Percentiles rank a stretch among this genome's conserved stretches.
These are phyloP conservation scores for Taxillus chinensis DNA, from an alignment of 164 flowering plant species.

Conservation along the genomic window DNA sequence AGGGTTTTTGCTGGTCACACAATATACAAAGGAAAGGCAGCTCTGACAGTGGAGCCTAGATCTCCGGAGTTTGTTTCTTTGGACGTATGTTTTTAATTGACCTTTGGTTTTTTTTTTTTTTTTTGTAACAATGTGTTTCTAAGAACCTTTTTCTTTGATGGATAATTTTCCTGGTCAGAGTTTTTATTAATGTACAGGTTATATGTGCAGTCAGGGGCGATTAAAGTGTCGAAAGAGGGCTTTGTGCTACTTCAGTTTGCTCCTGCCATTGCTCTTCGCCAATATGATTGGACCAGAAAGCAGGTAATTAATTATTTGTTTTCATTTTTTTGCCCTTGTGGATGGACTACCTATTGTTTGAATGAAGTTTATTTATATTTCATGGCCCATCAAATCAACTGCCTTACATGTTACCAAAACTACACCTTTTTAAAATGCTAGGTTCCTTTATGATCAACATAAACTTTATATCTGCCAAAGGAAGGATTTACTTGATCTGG, in stretches of 20 bases:
- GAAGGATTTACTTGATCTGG: too few relatives aligned
- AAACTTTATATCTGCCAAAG: too few relatives aligned
- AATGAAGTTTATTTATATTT: too few relatives aligned
- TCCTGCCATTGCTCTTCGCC: conserved; percentile 63
- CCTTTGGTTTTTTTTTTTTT: not conserved
- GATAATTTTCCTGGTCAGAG: not conserved
- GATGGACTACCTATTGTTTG: too few relatives aligned
- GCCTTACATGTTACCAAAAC: too few relatives aligned
- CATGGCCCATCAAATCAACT: too few relatives aligned
- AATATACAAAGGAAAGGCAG: conserved; percentile 91
- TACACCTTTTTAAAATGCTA: too few relatives aligned
- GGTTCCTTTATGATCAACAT: too few relatives aligned
- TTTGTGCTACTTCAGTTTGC: conserved; percentile 81
- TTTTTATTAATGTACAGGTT: not conserved
- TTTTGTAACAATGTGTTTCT: not conserved
- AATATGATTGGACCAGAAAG: conserved; percentile 88
- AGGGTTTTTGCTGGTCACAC: conserved; percentile 74
- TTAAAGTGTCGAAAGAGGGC: conserved; percentile 69
- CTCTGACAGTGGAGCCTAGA: conserved; percentile 65
- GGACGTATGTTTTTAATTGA: conserved; percentile 39
- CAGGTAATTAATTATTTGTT: conserved; percentile 40
- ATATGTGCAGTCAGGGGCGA: conserved; percentile 69
- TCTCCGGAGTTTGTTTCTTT: conserved; percentile 70
- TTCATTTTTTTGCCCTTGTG: too few relatives aligned
- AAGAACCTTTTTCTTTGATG: not conserved